These are phyloP conservation scores for Dianthus caryophyllus DNA, from an alignment of 148 eudicot genomes.

Conservation along the genomic window DNA sequence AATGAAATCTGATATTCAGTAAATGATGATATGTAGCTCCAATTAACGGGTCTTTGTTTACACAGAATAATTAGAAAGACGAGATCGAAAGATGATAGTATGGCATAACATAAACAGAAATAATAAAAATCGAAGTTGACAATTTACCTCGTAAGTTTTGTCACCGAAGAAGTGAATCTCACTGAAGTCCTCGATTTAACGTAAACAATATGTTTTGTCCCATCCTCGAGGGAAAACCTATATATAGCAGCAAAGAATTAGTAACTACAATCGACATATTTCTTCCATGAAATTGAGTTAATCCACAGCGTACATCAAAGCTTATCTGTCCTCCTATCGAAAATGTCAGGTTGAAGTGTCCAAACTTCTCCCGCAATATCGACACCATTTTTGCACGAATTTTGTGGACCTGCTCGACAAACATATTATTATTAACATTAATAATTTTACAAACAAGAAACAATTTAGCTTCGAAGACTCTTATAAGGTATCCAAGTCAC, in stretches of 20 bases:
- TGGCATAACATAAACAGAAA: no score
- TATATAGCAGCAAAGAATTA: background rate
- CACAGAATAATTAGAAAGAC: no score
- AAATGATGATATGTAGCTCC: background rate
- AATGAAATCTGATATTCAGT: background rate
- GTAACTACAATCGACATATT: background rate
- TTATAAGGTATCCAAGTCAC: no score
- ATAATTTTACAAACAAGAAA: no score
- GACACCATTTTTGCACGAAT: conserved; percentile 80
- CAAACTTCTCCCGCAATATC: conserved; percentile 84
- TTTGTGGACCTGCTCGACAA: conserved; percentile 64
- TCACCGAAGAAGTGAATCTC: conserved; percentile 99
- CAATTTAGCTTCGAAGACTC: no score
- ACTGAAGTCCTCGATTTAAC: conserved; percentile 58
- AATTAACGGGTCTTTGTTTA: no score
- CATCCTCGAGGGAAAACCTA: conserved; percentile 96
- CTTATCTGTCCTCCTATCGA: conserved; percentile 97
- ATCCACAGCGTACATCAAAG: conserved; percentile 64
- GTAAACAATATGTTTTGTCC: conserved; percentile 95
- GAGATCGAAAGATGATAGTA: no score
- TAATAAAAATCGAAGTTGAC: no score
- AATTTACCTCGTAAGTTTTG: conserved; percentile 93
- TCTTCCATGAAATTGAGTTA: background rate
- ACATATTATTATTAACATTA: no score
- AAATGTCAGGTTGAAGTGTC: conserved; percentile 71